A percentile compares a stretch with the other conserved stretches of the same genome.
phyloP scores from a whole-genome alignment of 192 early-diverging fungal species.

The Endogone sp. region DNA sequence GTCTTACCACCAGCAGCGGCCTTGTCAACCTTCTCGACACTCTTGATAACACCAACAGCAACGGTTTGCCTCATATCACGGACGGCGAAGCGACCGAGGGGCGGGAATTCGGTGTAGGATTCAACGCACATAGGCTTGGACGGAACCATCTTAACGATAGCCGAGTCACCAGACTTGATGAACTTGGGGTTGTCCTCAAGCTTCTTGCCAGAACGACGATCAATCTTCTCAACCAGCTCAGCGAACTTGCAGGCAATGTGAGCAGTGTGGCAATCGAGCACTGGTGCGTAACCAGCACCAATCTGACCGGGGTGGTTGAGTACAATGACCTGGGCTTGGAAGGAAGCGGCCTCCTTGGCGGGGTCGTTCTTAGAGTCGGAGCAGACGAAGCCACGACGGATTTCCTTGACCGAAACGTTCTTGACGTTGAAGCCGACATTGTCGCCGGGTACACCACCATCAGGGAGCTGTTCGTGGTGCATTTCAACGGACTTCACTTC shows the following conservation, averaged over 20 bases:
- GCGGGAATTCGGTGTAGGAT: conserved; percentile 87
- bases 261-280: conserved; percentile 94
- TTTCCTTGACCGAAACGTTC: conserved; percentile 97
- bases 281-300: conserved; percentile 89
- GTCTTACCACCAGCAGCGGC: conserved; percentile 51
- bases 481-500: conserved; percentile 98
- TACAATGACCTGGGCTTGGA: conserved; percentile 94
- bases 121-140: conserved; percentile 97
- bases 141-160: conserved; percentile 93
- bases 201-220: conserved; percentile 92
- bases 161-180: conserved; percentile 92
- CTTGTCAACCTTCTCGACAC: conserved; percentile 82
- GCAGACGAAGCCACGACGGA: conserved; percentile 94
- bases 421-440: conserved; percentile 99
- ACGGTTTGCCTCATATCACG: conserved; percentile 98
- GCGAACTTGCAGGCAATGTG: conserved; percentile 96
- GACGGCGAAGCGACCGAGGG: conserved; percentile 95
- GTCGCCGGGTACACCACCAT: conserved; percentile 92
- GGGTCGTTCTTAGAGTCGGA: conserved; percentile 97
- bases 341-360: conserved; percentile 86
- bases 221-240: conserved; percentile 92
- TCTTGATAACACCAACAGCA: conserved; percentile 96
- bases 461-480: conserved; percentile 90
- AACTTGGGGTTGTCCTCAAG: conserved; percentile 92
- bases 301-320: conserved; percentile 98